Conservation (phyloP, 2,329 filamentous ascomycete species). For the Scedosporium dehoogii region DNA sequence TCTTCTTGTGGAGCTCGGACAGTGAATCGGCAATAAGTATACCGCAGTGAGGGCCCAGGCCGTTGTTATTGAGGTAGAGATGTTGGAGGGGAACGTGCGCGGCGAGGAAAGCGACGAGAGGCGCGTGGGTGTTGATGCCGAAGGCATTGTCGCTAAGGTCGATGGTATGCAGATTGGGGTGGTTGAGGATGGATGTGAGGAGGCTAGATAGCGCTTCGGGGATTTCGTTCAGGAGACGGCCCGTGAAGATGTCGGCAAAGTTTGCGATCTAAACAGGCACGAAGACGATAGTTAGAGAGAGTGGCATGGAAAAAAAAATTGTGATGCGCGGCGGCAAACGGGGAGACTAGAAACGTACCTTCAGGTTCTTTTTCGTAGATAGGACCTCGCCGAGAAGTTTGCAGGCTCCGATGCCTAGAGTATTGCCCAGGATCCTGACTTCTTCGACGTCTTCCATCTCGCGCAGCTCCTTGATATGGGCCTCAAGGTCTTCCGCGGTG, state of each 20-base stretch:
- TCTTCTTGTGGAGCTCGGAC: constrained; percentile 71
- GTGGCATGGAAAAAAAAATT: background rate
- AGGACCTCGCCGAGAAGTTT: constrained; percentile 76
- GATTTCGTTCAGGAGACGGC: constrained; percentile 85
- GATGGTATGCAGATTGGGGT: constrained; percentile 78
- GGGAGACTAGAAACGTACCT: constrained; percentile 39
- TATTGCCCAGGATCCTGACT: constrained; percentile 82
- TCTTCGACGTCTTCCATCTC: constrained; percentile 70
- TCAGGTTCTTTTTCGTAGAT: constrained; percentile 71
- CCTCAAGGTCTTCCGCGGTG: constrained; percentile 74
- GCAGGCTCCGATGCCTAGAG: constrained; percentile 79
- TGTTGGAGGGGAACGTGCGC: constrained; percentile 84
- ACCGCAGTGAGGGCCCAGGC: constrained; percentile 83
- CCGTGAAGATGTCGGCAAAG: constrained; percentile 95
- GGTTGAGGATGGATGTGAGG: constrained; percentile 75
- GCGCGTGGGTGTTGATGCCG: constrained; percentile 87
- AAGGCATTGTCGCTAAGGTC: constrained; percentile 98
- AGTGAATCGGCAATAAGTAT: constrained; percentile 84
- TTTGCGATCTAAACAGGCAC: constrained; percentile 54
- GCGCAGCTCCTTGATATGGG: constrained; percentile 67
- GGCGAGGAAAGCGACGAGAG: constrained; percentile 83
- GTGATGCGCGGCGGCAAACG: background rate
- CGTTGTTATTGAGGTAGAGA: constrained; percentile 96
- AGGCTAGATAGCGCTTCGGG: constrained; percentile 79
- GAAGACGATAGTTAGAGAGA: constrained; percentile 8